Conservation (phyloP, 257 asterid genomes). For the Mitragyna speciosa region DNA sequence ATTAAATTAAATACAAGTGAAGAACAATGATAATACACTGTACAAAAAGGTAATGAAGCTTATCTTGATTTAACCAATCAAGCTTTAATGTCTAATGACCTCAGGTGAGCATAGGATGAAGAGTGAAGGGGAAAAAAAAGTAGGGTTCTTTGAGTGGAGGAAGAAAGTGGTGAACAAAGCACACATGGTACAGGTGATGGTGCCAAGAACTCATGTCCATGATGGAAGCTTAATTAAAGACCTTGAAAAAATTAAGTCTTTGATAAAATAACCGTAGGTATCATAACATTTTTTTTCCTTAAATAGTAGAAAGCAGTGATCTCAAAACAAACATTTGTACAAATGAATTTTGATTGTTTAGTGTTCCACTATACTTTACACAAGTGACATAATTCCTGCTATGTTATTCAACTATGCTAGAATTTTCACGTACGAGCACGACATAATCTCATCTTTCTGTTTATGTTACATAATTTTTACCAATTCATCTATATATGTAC, state of each 20-base stretch:
- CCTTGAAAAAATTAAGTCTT: neutral
- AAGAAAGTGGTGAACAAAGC: slow-evolving; percentile 51
- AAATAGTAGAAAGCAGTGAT: neutral
- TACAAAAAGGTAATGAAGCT: slow-evolving; percentile 34
- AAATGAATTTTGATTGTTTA: too few species aligned
- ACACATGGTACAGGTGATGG: slow-evolving; percentile 19
- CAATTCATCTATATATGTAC: too few species aligned
- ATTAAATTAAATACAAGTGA: slow-evolving; percentile 1
- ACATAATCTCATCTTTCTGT: too few species aligned
- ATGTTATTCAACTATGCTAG: too few species aligned
- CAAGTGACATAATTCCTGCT: too few species aligned
- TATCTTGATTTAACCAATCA: slow-evolving; percentile 52
- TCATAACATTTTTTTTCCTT: neutral
- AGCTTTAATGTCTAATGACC: slow-evolving; percentile 34
- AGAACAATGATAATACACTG: slow-evolving; percentile 14
- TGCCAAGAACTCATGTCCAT: slow-evolving; percentile 22
- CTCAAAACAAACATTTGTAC: neutral
- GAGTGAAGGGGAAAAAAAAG: neutral
- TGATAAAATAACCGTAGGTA: neutral
- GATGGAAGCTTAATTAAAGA: slow-evolving; percentile 5
- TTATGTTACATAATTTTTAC: too few species aligned
- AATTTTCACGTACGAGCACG: too few species aligned
- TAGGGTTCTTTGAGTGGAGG: slow-evolving; percentile 40
- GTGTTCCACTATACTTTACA: too few species aligned
- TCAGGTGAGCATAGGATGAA: slow-evolving; percentile 17